These are phyloP conservation scores for Trametes hirsuta DNA, from an alignment of 1,284 basidiomycete species.

Conservation along the genomic window DNA sequence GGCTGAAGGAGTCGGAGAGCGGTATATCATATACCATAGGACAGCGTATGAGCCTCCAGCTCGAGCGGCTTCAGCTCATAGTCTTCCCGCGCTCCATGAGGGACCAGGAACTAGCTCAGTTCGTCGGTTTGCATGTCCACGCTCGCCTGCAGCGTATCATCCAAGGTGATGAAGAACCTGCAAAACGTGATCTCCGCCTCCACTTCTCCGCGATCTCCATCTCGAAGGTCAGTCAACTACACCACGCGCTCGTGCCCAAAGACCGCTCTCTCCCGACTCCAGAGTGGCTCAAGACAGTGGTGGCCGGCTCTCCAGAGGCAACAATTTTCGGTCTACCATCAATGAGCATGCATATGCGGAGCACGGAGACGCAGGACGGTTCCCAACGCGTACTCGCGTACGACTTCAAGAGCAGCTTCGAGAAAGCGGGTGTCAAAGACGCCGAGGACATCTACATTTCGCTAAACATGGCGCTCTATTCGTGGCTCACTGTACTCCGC, in stretches of 20 bases:
- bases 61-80: constrained; percentile 64
- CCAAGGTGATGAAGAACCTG: constrained; percentile 48
- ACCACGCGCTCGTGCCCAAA: constrained; percentile 47
- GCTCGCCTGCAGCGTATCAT: constrained; percentile 69
- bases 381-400: constrained; percentile 53
- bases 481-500: constrained; percentile 76
- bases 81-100: constrained; percentile 77
- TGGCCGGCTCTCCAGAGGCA: constrained; percentile 63
- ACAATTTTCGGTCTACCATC: constrained; percentile 78
- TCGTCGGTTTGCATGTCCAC: constrained; percentile 65
- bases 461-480: constrained; percentile 77
- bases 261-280: constrained; percentile 44
- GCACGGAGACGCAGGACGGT: constrained; percentile 55
- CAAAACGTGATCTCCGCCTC: constrained; percentile 64
- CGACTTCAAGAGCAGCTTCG: constrained; percentile 74
- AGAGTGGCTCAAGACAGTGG: constrained; percentile 58
- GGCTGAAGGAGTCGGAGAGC: constrained; percentile 65
- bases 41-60: constrained; percentile 72
- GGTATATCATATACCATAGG: constrained; percentile 62
- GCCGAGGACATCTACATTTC: constrained; percentile 80
- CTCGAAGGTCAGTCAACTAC: constrained; percentile 66
- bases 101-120: constrained; percentile 74
- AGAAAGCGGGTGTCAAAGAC: constrained; percentile 53
- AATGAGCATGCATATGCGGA: constrained; percentile 79
- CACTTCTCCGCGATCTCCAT: constrained; percentile 77